These are phyloP conservation scores for Globisporangium paroecandrum DNA, from an alignment of 352 stramenopile genomes.

Conservation along the genomic window DNA sequence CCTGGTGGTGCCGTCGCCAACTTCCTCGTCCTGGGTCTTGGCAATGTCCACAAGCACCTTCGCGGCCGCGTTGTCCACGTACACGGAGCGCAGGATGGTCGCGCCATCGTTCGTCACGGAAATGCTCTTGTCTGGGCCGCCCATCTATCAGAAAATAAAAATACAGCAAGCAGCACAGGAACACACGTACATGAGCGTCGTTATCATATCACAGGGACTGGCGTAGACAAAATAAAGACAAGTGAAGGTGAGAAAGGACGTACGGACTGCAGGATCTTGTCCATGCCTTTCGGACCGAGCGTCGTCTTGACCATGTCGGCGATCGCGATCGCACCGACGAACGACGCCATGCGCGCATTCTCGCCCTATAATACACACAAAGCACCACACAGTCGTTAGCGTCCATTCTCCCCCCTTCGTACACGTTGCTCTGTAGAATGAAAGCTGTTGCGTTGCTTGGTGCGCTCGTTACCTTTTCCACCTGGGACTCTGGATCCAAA, in stretches of 20 bases:
- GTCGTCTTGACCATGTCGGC: constrained; percentile 99
- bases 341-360: constrained; percentile 98
- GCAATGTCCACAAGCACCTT: constrained; percentile 99
- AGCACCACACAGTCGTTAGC: not conserved
- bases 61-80: constrained; percentile 98
- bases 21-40: constrained; percentile 98
- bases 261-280: constrained; percentile 99
- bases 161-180: not conserved
- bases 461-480: constrained; percentile 53
- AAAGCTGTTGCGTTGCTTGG: not conserved
- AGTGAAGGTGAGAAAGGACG: constrained; percentile 1
- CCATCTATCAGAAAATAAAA: constrained; percentile 37
- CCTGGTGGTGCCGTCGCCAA: constrained; percentile 98
- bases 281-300: constrained; percentile 99
- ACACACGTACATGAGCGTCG: no score
- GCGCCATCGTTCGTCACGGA: constrained; percentile 99
- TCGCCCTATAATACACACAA: constrained; percentile 79
- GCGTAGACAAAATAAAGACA: no score
- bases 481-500: constrained; percentile 75
- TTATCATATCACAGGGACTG: no score
- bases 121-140: constrained; percentile 82
- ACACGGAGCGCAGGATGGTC: constrained; percentile 97
- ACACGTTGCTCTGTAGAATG: not conserved
- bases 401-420: not conserved
- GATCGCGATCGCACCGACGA: constrained; percentile 99